Percentiles rank a stretch among this genome's conserved stretches.
Evolutionary conservation across 2,329 filamentous ascomycete species (phyloP).

Genomic region (Endocalyx cinctus): DNA sequence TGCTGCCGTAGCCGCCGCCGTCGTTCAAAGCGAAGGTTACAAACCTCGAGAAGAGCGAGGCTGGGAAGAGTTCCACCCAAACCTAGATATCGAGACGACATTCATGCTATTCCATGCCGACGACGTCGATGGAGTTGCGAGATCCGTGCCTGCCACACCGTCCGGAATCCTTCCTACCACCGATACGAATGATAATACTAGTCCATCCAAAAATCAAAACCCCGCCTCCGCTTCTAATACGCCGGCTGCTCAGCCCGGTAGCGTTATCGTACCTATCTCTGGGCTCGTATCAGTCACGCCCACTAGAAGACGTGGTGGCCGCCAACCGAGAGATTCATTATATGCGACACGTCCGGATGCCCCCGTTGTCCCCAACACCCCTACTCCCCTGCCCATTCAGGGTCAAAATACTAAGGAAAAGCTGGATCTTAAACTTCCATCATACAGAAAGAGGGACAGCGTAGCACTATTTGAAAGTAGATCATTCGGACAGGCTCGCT

Average conservation of each 20-base stretch:
- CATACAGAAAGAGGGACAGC: slow-evolving; percentile 73
- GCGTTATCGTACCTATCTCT: slow-evolving; percentile 21
- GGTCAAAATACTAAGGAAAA: slow-evolving; percentile 78
- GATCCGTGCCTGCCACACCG: slow-evolving; percentile 36
- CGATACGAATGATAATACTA: slow-evolving; percentile 39
- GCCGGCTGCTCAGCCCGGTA: slow-evolving; percentile 33
- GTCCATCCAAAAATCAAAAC: slow-evolving; percentile 43
- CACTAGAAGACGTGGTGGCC: slow-evolving; percentile 37
- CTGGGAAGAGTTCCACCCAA: slow-evolving; percentile 97
- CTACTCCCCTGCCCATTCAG: slow-evolving; percentile 68
- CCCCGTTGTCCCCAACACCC: slow-evolving; percentile 45
- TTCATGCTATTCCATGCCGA: slow-evolving; percentile 77
- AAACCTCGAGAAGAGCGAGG: slow-evolving; percentile 94
- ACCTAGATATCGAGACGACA: slow-evolving; percentile 80
- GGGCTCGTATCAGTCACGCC: slow-evolving; percentile 30
- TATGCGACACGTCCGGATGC: slow-evolving; percentile 48
- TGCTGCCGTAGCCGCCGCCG: slow-evolving; percentile 82
- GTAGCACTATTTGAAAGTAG: slow-evolving; percentile 80
- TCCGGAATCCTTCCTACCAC: slow-evolving; percentile 27
- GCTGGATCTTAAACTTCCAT: slow-evolving; percentile 71
- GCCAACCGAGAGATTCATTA: slow-evolving; percentile 49
- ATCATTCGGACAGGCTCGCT: slow-evolving; percentile 77
- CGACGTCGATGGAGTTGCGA: slow-evolving; percentile 73
- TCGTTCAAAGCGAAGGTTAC: slow-evolving; percentile 90
- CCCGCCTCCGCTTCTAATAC: slow-evolving; percentile 36